Base-by-base conservation (phyloP, 306 rosid genomes). In the Fragaria ananassa region DNA sequence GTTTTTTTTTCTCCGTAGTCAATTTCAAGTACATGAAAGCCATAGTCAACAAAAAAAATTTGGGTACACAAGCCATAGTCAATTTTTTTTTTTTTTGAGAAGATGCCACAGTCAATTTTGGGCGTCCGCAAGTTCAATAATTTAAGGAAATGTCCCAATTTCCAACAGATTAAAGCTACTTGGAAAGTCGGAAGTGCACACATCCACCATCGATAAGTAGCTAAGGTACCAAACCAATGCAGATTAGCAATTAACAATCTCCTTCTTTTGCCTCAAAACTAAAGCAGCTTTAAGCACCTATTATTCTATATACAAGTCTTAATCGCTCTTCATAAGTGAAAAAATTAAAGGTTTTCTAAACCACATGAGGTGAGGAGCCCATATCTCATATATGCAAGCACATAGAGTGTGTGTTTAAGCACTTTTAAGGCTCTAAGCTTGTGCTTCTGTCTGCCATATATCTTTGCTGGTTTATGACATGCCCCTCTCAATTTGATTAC, bases 81-180 rank as follows among this genome's bases (percentile, higher is more conserved):
- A 75, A 70, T 29, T 54, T 80, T n/a, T n/a, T n/a, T n/a, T n/a
- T n/a, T n/a, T n/a, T n/a, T n/a, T n/a, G n/a, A n/a, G n/a, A n/a
- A n/a, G n/a, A n/a, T n/a, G 63, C 74, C 81, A 4, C n/a, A 39
- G 77, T 75, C 76, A 75, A 70, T 29, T 54, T 80, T n/a, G 39
- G 69, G 35, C 39, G 53, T 51, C 53, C 74, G 60, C 73, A 39
- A 31, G 34, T 75, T 58, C 76, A 81, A 51, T 50, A 64, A 45
- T 31, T 18, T 62, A 49, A 13, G 46, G 46, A 54, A 27, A 13
- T 62, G 10, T 67, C 46, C 37, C 73, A n/a, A 49, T 53, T 61
- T 76, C 80, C 69, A 70, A 76, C 57, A 35, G 61, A 75, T 23
- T 21, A 23, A 63, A 69, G 63, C 70, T 76, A 53, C 62, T 72